Evolutionary conservation across 2,329 filamentous ascomycete genomes (phyloP).

Genomic region (Davidsoniella virescens): DNA sequence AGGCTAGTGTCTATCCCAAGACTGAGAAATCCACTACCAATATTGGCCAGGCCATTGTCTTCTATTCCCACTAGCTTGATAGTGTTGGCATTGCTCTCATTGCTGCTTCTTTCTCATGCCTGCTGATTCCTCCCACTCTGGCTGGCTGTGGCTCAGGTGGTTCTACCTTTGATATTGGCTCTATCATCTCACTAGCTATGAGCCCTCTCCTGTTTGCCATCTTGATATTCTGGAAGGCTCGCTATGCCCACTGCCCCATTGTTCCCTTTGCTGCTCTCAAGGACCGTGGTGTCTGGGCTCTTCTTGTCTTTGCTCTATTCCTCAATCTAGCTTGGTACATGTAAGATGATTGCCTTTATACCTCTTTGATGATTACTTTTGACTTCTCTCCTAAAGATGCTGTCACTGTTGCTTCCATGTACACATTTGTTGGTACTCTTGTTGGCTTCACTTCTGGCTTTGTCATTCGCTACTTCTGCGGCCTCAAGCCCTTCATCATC

Average conservation of each 20-base stretch:
- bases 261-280: constrained; percentile 23
- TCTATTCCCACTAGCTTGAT: constrained; percentile 30
- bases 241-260: constrained; percentile 33
- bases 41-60: constrained; percentile 17
- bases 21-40: constrained; percentile 16
- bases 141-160: constrained; percentile 24
- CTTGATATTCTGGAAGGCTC: constrained; percentile 31
- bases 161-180: constrained; percentile 16
- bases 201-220: constrained; percentile 31
- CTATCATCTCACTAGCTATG: constrained; percentile 29
- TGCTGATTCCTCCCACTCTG: constrained; percentile 28
- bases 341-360: constrained; percentile 50
- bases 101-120: constrained; percentile 28
- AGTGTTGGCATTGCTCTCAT: constrained; percentile 28
- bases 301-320: constrained; percentile 15
- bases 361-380: constrained; percentile 43
- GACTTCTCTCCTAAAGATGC: constrained; percentile 39
- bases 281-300: too few species aligned
- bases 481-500: constrained; percentile 48
- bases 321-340: constrained; percentile 46
- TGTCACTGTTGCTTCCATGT: constrained; percentile 42
- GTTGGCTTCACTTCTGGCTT: constrained; percentile 39
- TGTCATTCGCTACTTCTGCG: constrained; percentile 38
- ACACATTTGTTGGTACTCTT: constrained; percentile 39
- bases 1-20: too few species aligned